Conservation (phyloP, 306 rosid genomes). For the Prunus salicina region DNA sequence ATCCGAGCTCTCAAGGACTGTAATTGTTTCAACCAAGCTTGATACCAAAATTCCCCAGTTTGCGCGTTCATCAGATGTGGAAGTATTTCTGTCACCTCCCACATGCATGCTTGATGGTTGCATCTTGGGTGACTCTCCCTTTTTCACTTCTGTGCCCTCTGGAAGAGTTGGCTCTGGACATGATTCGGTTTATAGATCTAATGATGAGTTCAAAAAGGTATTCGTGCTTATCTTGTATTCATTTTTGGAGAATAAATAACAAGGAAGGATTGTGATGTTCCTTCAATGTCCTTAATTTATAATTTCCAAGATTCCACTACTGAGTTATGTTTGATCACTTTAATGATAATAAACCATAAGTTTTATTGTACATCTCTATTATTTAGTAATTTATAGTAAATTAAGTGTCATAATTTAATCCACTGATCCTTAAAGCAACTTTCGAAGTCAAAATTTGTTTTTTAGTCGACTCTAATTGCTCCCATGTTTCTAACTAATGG, state of each 20-base stretch:
- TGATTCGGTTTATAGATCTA: constrained; percentile 64
- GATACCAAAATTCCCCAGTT: constrained; percentile 98
- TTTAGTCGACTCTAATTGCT: not conserved
- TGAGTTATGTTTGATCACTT: not conserved
- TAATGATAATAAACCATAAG: not conserved
- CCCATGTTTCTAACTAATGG: not conserved
- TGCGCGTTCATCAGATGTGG: constrained; percentile 90
- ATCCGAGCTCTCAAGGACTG: constrained; percentile 88
- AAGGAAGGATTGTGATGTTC: not conserved
- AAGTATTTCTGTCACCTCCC: constrained; percentile 92
- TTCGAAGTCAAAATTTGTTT: not conserved
- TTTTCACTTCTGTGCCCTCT: constrained; percentile 94
- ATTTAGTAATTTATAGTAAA: not conserved
- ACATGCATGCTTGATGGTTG: constrained; percentile 78
- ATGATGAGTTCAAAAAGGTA: constrained; percentile 96
- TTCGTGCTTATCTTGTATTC: not conserved
- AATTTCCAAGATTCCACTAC: not conserved
- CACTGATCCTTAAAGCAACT: not conserved
- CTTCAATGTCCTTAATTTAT: not conserved
- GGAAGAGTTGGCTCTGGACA: constrained; percentile 87
- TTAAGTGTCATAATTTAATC: not conserved
- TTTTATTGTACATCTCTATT: not conserved
- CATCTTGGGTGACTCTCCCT: constrained; percentile 88
- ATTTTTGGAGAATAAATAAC: not conserved
- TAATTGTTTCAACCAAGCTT: constrained; percentile 88